phyloP scores from a whole-genome alignment of 23 red algal genomes.

The Gracilaria domingensis region DNA sequence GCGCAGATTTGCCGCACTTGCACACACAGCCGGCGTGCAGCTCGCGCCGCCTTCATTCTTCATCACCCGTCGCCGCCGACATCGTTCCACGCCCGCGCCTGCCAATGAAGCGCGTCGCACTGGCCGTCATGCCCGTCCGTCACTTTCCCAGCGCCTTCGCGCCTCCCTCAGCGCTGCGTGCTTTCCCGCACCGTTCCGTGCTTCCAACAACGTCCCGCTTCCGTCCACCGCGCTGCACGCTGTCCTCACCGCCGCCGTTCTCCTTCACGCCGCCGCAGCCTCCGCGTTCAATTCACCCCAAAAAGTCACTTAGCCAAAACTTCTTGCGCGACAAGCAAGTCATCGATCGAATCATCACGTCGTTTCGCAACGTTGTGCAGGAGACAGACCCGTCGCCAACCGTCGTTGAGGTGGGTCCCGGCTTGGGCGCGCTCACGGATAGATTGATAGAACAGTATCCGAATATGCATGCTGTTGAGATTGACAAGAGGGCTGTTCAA shows the following conservation, averaged over 20 bases:
- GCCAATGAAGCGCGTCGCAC: not conserved
- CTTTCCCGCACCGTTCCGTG: not conserved
- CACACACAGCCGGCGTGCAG: too few species aligned
- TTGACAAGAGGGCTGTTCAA: conserved; percentile 85
- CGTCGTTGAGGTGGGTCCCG: conserved; percentile 91
- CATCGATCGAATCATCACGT: conserved; percentile 61
- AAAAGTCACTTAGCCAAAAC: conserved; percentile 89
- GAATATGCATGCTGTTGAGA: conserved; percentile 78
- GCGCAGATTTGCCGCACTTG: too few species aligned
- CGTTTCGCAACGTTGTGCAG: conserved; percentile 30
- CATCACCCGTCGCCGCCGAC: not conserved
- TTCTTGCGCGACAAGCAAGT: conserved; percentile 80
- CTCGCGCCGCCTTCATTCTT: too few species aligned
- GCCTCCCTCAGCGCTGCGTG: not conserved
- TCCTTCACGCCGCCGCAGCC: conserved; percentile 10
- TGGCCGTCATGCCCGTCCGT: not conserved
- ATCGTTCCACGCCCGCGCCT: not conserved
- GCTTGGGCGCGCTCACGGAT: conserved; percentile 76
- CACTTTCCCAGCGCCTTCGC: not conserved
- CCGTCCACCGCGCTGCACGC: not conserved
- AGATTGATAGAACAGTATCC: conserved; percentile 60
- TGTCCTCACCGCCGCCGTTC: not conserved
- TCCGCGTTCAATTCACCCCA: conserved; percentile 65
- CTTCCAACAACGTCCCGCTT: not conserved
- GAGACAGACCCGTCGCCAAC: conserved; percentile 14